Base-by-base conservation (phyloP, 805 yeast genomes). In the Candida michaelii region DNA sequence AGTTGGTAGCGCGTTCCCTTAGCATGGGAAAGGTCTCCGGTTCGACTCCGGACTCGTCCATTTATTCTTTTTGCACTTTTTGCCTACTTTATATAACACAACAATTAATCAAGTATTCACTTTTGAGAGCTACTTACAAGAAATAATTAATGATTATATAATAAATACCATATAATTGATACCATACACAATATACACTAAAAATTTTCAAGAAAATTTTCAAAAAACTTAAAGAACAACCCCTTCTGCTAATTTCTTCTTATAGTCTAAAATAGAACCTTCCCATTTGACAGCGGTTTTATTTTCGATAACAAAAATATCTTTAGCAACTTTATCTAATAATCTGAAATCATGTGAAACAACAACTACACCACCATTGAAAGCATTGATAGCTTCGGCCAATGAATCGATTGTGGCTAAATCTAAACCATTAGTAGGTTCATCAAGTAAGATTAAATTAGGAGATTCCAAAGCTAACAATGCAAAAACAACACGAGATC, bases 361-460 rank as follows among this genome's bases (percentile, higher is more conserved):
- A 46, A 93, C 96, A 53, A 89, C 95, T 42, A 91, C 97, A 79
- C 99, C 99, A 73, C 99, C 99, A 63, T 83, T 86, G 78, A 87
- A 93, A 24, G 80, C 85, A 53, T 89, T 83, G 65, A 93, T 91
- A 51, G 99, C 99, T 44, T 85, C 95, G 41, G 97, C 99, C 59
- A 93, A 77, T 33, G 99, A 93, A 71, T 93, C 99, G 63, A 93
- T 93, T 40, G 99, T 90, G 60, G 97, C 89, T 58, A 93, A 91
- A 77, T 93, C 99, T 70, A 93, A 77, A 79, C 98, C 98, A 79
- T 93, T 93, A 54, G 99, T 93, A 80, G 99, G 99, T 83, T 93
- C 99, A 77, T 93, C 99, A 72, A 93, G 77, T 63, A 93, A 74
- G 58, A 93, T 76, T 67, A 93, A 88, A 72, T 93, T 93, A 60